Evolutionary conservation across 257 asterid species (phyloP).

Genomic region (Nicotiana tabacum): DNA sequence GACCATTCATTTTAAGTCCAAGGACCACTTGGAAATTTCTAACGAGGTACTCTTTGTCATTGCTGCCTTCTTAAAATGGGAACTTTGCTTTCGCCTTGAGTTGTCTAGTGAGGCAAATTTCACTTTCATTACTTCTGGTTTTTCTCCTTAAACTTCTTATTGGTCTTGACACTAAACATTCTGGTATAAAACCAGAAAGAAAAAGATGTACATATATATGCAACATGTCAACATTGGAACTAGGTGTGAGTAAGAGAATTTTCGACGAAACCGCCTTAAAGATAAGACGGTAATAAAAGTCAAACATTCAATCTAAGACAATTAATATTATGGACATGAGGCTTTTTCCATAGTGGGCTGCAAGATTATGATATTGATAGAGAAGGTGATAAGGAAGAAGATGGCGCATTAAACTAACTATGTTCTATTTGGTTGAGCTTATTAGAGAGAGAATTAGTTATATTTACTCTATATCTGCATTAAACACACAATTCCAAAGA

Average conservation of each 20-base stretch:
- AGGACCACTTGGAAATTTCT: slow-evolving; percentile 1
- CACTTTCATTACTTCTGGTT: not conserved
- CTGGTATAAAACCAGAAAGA: not conserved
- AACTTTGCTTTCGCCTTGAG: not conserved
- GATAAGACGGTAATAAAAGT: not conserved
- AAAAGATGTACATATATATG: not conserved
- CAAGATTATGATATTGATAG: not conserved
- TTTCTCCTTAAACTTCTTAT: not conserved
- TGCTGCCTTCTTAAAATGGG: slow-evolving; percentile 7
- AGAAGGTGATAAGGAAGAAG: not conserved
- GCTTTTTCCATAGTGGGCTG: not conserved
- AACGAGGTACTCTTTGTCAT: not conserved
- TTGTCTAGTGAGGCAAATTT: not conserved
- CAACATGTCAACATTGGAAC: not conserved
- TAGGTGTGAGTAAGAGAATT: not conserved
- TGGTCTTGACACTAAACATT: not conserved
- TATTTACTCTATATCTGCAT: too few relatives aligned
- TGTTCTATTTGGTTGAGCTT: not conserved
- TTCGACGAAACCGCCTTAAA: not conserved
- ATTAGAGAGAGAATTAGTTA: too few relatives aligned
- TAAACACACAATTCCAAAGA: too few relatives aligned
- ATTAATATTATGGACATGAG: not conserved
- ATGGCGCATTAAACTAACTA: not conserved
- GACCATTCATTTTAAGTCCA: not conserved
- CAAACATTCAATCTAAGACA: not conserved